Evolutionary conservation across 805 yeast species (phyloP), one percentile per base, ranked within the genome.

Genomic region (Clavispora fructus): DNA sequence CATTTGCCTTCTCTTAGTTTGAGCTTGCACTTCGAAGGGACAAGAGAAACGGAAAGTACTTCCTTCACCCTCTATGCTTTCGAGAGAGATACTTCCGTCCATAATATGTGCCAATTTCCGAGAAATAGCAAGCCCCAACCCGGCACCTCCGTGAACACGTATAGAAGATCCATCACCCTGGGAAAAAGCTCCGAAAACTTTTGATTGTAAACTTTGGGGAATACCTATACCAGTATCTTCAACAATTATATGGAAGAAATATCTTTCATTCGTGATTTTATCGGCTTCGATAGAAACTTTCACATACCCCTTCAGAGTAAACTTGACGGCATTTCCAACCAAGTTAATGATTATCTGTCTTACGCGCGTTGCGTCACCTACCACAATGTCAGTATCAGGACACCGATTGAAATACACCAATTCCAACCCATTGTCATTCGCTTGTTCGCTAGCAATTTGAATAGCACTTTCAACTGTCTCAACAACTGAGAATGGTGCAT

Each of bases 161-260:
- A 77, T 62, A 1, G 80, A 69, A 9, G 79, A 73, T 3, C 79
- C 79, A 54, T 77, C 82, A n/a, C 75, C 80, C 59, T 78, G 82
- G 37, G 77, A 71, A 51, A 77, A 77, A 4, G 79, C 79, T 6
- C 77, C 71, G 55, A 77, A 77, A 5, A 77, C 73, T 57, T 73
- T 75, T 37, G 62, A 58, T n/a, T 67, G 57, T 6, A 77, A 67
- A 39, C 61, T 67, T 31, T 62, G 61, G 2, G 79, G 77, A 29
- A 78, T 77, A 1, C 82, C 82, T 41, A 77, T 77, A 7, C 82
- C 83, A 0, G 81, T 73, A 51, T 78, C 82, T 30, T 67, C 60
- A 13, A 77, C 79, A 1, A 62, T 52, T 4, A 77, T 56, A 7
- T 52, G 51, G 42, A 75, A 60, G 43, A 73, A 76, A 41, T 65